Evolutionary conservation across 2,329 filamentous ascomycete genomes (phyloP).

Genomic region (Trichocomaceae sp.): DNA sequence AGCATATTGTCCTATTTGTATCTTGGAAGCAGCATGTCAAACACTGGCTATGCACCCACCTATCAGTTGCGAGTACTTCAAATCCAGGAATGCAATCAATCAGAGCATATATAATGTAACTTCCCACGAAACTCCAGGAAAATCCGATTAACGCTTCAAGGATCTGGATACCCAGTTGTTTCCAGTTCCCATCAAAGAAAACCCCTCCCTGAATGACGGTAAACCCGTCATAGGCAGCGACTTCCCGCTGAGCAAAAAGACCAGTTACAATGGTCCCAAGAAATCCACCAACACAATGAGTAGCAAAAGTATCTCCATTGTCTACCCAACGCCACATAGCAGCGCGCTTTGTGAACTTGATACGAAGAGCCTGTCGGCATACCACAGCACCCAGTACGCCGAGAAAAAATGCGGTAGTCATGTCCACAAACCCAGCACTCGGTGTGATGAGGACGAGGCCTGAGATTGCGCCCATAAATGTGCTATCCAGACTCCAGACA

Average conservation of each 20-base stretch:
- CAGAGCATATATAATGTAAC: slow-evolving; percentile 44
- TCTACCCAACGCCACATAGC: slow-evolving; percentile 47
- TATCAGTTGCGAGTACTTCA: slow-evolving; percentile 47
- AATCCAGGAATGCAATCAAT: slow-evolving; percentile 49
- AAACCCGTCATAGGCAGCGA: slow-evolving; percentile 45
- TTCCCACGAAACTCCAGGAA: slow-evolving; percentile 45
- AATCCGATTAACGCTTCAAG: slow-evolving; percentile 48
- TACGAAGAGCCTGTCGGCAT: slow-evolving; percentile 47
- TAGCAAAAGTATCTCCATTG: slow-evolving; percentile 51
- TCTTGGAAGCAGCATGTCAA: neutral
- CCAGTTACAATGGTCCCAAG: slow-evolving; percentile 47
- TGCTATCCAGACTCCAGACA: slow-evolving; percentile 45
- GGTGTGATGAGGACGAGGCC: slow-evolving; percentile 50
- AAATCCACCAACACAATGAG: slow-evolving; percentile 48
- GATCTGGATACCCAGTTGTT: slow-evolving; percentile 46
- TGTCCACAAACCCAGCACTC: slow-evolving; percentile 45
- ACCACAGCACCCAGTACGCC: slow-evolving; percentile 43
- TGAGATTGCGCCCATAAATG: slow-evolving; percentile 49
- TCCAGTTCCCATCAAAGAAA: slow-evolving; percentile 46
- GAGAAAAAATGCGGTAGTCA: slow-evolving; percentile 45
- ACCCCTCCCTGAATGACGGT: slow-evolving; percentile 45
- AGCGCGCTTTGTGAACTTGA: slow-evolving; percentile 48
- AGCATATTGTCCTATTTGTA: neutral
- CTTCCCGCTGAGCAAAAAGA: slow-evolving; percentile 45
- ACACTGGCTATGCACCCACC: slow-evolving; percentile 34